These are phyloP conservation scores for Gorgonomyces haynaldii DNA, from an alignment of 192 early-diverging fungal species.

Conservation along the genomic window DNA sequence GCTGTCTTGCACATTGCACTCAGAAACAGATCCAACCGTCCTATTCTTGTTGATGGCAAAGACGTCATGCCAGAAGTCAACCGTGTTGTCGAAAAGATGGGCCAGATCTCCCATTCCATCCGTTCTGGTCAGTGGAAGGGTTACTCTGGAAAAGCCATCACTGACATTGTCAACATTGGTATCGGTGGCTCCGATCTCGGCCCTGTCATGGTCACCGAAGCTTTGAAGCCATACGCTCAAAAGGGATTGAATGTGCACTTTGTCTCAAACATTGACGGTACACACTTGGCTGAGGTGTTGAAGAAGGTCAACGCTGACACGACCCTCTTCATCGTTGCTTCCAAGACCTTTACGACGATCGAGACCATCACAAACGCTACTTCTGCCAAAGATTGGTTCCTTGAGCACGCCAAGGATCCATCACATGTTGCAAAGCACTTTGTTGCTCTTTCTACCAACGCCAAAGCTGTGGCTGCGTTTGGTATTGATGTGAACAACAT, in stretches of 20 bases:
- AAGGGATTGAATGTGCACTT: conserved; percentile 75
- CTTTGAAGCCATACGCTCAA: conserved; percentile 84
- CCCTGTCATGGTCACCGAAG: conserved; percentile 98
- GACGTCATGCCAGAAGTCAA: conserved; percentile 95
- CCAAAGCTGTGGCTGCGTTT: conserved; percentile 73
- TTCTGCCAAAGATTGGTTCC: conserved; percentile 90
- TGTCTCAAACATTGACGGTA: conserved; percentile 97
- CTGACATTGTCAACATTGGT: conserved; percentile 95
- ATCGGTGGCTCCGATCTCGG: conserved; percentile 97
- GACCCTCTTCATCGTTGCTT: conserved; percentile 88
- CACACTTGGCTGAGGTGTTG: conserved; percentile 87
- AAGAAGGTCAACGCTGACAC: conserved; percentile 78
- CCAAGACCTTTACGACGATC: conserved; percentile 98
- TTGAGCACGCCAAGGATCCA: conserved; percentile 73
- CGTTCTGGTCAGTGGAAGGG: conserved; percentile 90
- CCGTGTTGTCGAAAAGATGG: conserved; percentile 88
- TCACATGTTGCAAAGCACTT: conserved; percentile 97
- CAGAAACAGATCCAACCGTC: conserved; percentile 68
- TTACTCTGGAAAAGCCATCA: conserved; percentile 88
- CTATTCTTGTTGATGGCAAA: conserved; percentile 77
- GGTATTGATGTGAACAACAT: conserved; percentile 95
- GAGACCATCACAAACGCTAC: conserved; percentile 96
- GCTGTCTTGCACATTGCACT: conserved; percentile 93
- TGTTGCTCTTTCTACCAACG: conserved; percentile 95
- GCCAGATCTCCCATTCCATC: conserved; percentile 65